Evolutionary conservation across 2,329 filamentous ascomycete genomes (phyloP), one percentile per base, ranked within the genome.

Genomic region (Moelleriella libera): DNA sequence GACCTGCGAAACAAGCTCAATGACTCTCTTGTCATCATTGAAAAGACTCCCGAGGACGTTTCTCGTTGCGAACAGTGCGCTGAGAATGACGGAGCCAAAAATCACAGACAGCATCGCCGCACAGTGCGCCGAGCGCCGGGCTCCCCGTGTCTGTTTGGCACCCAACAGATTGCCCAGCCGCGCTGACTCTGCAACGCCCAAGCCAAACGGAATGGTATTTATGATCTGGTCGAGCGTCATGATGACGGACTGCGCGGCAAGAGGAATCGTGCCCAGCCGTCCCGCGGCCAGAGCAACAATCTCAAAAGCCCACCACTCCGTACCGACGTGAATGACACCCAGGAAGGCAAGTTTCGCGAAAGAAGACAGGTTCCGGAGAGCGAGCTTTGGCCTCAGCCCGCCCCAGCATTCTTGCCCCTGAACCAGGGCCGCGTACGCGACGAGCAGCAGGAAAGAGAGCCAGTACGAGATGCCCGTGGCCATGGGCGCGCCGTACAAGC

Each of bases 301-400:
- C 64, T 94, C 88, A 56, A 94, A 94, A 0, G 88, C 88, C 88
- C 88, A 94, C 88, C 87, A 94, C 64, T 94, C 88, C 0, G 87
- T 92, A 4, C 86, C 88, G 5, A 94, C 85, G 53, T 94, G 88
- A 4, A 94, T 66, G 41, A 94, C 72, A 0, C 88, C 88, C 0
- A 94, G 69, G 11, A 83, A 63, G 0, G 88, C 85, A 4, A 94
- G 76, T 8, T 80, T 78, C 1, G 84, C 73, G 60, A 94, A 94
- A 0, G 80, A 79, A 12, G 75, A 66, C 12, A 85, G 69, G 55
- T 89, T 84, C 1, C 74, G 68, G n/a, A 85, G 14, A 59, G 45
- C 45, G 14, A 2, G 82, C 83, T 44, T 72, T 74, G 4, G 72
- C 70, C 6, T 76, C 76, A 74, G 80, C 0, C 88, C 88, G 43